Evolutionary conservation across 2,329 filamentous ascomycete genomes (phyloP).

Genomic region (Epichloe sp.): DNA sequence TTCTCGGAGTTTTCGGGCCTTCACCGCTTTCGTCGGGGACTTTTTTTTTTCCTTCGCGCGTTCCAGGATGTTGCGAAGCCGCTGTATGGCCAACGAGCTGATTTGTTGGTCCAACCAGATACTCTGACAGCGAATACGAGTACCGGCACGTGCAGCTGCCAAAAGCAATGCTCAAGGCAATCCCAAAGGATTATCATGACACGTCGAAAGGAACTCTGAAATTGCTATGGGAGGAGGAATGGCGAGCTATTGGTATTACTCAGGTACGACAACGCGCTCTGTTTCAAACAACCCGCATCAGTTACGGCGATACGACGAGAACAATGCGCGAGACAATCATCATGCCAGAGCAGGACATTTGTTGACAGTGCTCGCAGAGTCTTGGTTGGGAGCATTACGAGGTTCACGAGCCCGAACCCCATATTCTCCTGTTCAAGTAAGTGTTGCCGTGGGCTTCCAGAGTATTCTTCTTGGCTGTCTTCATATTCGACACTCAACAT

Average conservation of each 20-base stretch:
- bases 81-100: slow-evolving; percentile 3
- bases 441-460: background rate
- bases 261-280: slow-evolving; percentile 48
- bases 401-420: slow-evolving; percentile 95
- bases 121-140: slow-evolving; percentile 84
- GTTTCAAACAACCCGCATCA: background rate
- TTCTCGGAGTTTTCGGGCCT: background rate
- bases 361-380: slow-evolving; percentile 45
- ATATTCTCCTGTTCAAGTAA: slow-evolving; percentile 97
- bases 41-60: background rate
- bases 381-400: slow-evolving; percentile 99
- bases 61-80: background rate
- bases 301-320: background rate
- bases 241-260: slow-evolving; percentile 92
- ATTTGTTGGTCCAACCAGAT: slow-evolving; percentile 38
- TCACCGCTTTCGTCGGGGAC: background rate
- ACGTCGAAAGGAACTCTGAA: slow-evolving; percentile 82
- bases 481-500: background rate
- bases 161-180: slow-evolving; percentile 95
- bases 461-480: background rate
- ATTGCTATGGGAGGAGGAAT: slow-evolving; percentile 95
- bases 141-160: slow-evolving; percentile 97
- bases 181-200: slow-evolving; percentile 91
- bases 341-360: background rate
- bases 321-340: background rate